Evolutionary conservation across 768 basidiomycete genomes (phyloP).

Genomic region (Chalciporus piperatus): DNA sequence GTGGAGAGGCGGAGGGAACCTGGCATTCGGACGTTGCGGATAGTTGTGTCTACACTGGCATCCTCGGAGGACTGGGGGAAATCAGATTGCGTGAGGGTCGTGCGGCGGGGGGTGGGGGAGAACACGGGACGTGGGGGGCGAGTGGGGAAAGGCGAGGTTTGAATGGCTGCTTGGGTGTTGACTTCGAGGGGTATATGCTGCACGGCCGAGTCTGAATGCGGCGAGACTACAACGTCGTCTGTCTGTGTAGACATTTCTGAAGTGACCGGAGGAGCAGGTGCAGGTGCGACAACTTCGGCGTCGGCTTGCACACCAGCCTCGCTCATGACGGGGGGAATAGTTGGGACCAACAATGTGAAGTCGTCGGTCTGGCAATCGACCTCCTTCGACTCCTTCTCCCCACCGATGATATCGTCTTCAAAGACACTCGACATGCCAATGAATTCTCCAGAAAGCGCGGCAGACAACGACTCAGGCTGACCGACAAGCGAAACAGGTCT

Average conservation of each 20-base stretch:
- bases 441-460: slow-evolving; percentile 70
- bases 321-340: slow-evolving; percentile 28
- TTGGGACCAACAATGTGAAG: slow-evolving; percentile 27
- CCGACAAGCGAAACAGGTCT: slow-evolving; percentile 70
- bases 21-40: slow-evolving; percentile 30
- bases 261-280: slow-evolving; percentile 17
- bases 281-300: slow-evolving; percentile 13
- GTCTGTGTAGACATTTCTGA: slow-evolving; percentile 48
- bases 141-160: slow-evolving; percentile 35
- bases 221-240: slow-evolving; percentile 35
- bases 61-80: slow-evolving; percentile 37
- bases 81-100: slow-evolving; percentile 50
- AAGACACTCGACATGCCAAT: slow-evolving; percentile 43
- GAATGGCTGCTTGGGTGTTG: slow-evolving; percentile 34
- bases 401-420: slow-evolving; percentile 37
- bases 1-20: slow-evolving; percentile 17
- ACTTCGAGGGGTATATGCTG: slow-evolving; percentile 42
- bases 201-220: slow-evolving; percentile 42
- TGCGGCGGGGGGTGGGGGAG: slow-evolving; percentile 33
- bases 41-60: slow-evolving; percentile 31
- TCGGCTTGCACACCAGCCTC: slow-evolving; percentile 45
- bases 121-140: slow-evolving; percentile 17
- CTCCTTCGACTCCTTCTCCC: slow-evolving; percentile 55
- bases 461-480: slow-evolving; percentile 67
- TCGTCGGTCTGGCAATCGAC: slow-evolving; percentile 66